Conservation (phyloP, 176 grass and related monocot genomes). For the Raddia guianensis region DNA sequence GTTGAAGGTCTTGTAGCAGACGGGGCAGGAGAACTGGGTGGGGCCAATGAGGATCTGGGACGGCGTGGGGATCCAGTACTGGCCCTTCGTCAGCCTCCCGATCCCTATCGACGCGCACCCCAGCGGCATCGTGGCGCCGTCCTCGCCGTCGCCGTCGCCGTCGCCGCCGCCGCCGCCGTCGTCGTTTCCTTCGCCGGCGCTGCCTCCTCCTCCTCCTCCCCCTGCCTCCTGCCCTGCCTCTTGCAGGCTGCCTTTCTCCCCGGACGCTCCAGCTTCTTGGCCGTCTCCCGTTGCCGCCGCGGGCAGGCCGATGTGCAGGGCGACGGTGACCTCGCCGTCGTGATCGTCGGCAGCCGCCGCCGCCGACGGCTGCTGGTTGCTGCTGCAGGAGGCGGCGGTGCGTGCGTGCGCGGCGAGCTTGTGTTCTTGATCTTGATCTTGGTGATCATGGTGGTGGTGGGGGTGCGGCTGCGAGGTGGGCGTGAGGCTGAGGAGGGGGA, state of each 20-base stretch:
- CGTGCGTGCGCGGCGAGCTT: not conserved
- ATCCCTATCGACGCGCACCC: constrained; percentile 59
- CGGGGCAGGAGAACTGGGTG: constrained; percentile 85
- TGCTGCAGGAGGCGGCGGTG: constrained; percentile 14
- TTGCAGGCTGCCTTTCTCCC: not conserved
- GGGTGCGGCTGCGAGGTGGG: not conserved
- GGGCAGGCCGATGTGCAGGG: constrained; percentile 79
- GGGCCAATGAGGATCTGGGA: constrained; percentile 94
- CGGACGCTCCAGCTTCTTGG: not conserved
- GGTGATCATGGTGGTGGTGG: not conserved
- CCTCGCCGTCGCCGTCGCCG: constrained; percentile 26
- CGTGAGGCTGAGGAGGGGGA: constrained; percentile 69
- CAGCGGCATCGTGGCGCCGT: constrained; percentile 19
- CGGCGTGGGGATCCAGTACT: constrained; percentile 90
- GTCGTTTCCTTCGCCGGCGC: not conserved
- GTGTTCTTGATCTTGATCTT: constrained; percentile 16
- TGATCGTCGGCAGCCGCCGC: constrained; percentile 9
- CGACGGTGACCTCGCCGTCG: constrained; percentile 61
- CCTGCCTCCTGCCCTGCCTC: not conserved
- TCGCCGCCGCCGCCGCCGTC: not conserved
- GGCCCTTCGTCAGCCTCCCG: constrained; percentile 77
- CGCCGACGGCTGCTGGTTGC: not conserved
- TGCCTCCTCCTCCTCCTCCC: constrained; percentile 9
- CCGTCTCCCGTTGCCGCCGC: constrained; percentile 14
- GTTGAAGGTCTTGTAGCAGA: constrained; percentile 90